Evolutionary conservation across 2,329 filamentous ascomycete genomes (phyloP).

Genomic region (Beauveria sp.): DNA sequence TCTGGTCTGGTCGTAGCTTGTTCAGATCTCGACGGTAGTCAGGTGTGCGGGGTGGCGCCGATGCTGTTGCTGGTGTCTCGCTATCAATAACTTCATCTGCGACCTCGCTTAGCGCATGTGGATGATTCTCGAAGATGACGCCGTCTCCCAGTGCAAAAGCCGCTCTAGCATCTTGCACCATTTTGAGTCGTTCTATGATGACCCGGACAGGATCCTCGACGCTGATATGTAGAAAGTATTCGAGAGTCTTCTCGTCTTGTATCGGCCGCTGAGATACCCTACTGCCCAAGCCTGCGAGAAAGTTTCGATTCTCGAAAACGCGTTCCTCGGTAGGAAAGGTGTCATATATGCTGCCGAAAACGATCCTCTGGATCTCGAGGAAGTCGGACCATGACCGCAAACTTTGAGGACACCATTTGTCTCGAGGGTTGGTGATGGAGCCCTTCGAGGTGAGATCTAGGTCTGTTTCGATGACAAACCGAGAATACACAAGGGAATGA

Average conservation of each 20-base stretch:
- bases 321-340: too few relatives aligned
- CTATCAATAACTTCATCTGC: conserved; percentile 22
- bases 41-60: not conserved
- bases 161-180: conserved; percentile 14
- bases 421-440: not conserved
- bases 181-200: conserved; percentile 23
- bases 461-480: conserved; percentile 15
- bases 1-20: conserved; percentile 26
- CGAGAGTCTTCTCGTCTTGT: conserved; percentile 22
- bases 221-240: conserved; percentile 22
- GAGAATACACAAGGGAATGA: not conserved
- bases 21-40: conserved; percentile 14
- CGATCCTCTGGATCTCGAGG: not conserved
- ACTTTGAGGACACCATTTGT: not conserved
- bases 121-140: conserved; percentile 26
- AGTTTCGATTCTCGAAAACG: not conserved
- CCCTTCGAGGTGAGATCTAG: not conserved
- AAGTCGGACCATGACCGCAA: not conserved
- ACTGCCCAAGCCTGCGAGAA: conserved; percentile 14
- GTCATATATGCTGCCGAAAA: too few relatives aligned
- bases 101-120: conserved; percentile 20
- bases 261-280: conserved; percentile 15
- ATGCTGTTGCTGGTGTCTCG: conserved; percentile 15
- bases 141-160: conserved; percentile 21
- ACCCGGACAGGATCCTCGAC: conserved; percentile 24